Percentiles rank a stretch among this genome's conserved stretches.
phyloP scores from a whole-genome alignment of 139 green algal species.

The Tetraselmis chui region DNA sequence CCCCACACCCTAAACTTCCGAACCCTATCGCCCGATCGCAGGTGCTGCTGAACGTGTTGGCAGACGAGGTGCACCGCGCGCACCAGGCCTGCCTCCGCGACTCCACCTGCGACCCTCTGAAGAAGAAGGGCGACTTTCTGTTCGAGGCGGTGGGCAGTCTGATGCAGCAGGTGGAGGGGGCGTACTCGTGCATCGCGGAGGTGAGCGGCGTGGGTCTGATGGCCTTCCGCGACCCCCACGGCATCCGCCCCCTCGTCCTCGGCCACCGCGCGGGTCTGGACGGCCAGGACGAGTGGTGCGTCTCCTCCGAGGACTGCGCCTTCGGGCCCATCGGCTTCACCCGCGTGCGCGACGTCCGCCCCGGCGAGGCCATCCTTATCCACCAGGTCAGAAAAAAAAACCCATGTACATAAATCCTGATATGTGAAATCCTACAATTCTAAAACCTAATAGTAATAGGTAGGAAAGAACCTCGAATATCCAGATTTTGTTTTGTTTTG shows the following conservation, averaged over 20 bases:
- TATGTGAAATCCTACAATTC: no score
- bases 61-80: conserved; percentile 88
- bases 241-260: conserved; percentile 92
- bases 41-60: conserved; percentile 95
- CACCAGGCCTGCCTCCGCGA: conserved; percentile 74
- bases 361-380: conserved; percentile 95
- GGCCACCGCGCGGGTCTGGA: conserved; percentile 44
- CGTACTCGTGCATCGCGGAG: conserved; percentile 87
- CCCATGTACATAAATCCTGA: no score
- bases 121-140: conserved; percentile 74
- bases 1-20: no score
- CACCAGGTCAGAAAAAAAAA: no score
- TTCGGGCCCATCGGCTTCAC: conserved; percentile 96
- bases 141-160: conserved; percentile 72
- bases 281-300: conserved; percentile 73
- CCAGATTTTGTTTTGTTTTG: no score
- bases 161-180: conserved; percentile 81
- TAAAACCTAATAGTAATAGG: no score
- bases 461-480: no score
- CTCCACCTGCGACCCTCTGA: conserved; percentile 58
- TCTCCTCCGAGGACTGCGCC: conserved; percentile 94
- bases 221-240: conserved; percentile 91
- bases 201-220: conserved; percentile 91
- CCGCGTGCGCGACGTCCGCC: conserved; percentile 82
- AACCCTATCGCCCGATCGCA: no score